Evolutionary conservation across 2,329 filamentous ascomycete species (phyloP).

Genomic region (Diaporthe sp.): DNA sequence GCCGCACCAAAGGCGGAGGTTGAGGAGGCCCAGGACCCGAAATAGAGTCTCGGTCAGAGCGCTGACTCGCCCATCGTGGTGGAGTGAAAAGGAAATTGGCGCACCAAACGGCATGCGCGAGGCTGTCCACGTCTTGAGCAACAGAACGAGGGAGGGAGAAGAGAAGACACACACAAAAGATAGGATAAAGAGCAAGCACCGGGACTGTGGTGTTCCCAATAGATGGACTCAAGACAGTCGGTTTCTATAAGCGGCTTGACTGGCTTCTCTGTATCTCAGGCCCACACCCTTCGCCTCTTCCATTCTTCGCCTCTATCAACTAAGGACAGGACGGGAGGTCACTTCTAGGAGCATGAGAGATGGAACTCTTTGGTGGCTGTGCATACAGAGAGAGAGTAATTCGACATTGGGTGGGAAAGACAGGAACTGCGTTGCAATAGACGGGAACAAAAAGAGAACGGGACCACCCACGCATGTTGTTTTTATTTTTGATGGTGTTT

Average conservation of each 20-base stretch:
- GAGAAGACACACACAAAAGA: not conserved
- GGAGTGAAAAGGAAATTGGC: not conserved
- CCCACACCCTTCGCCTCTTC: not conserved
- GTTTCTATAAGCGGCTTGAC: not conserved
- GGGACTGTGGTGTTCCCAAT: slow-evolving; percentile 23
- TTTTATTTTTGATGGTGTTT: not conserved
- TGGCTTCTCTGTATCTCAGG: not conserved
- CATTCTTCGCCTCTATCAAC: no score
- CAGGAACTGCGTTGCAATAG: slow-evolving; percentile 14
- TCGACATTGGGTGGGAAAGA: slow-evolving; percentile 21
- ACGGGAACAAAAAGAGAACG: slow-evolving; percentile 19
- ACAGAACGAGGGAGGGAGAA: not conserved
- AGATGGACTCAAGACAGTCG: slow-evolving; percentile 16
- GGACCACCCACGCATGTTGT: slow-evolving; percentile 27
- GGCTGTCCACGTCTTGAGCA: not conserved
- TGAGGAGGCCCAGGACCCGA: slow-evolving; percentile 56
- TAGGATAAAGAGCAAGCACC: slow-evolving; percentile 21
- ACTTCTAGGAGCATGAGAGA: not conserved
- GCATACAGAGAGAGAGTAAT: not conserved
- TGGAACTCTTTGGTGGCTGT: not conserved
- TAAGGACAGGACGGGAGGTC: not conserved
- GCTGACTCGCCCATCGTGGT: not conserved
- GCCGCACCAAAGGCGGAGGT: slow-evolving; percentile 60
- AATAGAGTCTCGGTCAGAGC: slow-evolving; percentile 39
- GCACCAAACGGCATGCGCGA: not conserved